Percentiles rank a stretch among this genome's conserved stretches.
phyloP scores from a whole-genome alignment of 345 rosid genomes.

The Eucalyptus polyanthemos region DNA sequence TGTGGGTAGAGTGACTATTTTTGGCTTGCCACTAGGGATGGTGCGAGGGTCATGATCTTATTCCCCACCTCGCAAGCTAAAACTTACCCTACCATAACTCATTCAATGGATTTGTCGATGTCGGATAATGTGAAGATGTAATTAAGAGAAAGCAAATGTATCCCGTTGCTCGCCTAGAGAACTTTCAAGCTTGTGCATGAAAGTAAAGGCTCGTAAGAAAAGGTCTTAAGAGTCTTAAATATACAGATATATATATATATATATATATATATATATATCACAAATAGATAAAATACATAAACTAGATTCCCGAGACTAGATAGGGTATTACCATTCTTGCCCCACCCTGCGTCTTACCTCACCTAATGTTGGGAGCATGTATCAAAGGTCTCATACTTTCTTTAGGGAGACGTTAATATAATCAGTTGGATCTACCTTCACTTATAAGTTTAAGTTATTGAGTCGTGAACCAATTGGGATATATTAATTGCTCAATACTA shows the following conservation, averaged over 20 bases:
- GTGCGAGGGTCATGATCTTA: neutral
- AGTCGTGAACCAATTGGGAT: too few species aligned
- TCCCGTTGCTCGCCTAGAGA: neutral
- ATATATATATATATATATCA: too few species aligned
- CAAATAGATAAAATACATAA: neutral
- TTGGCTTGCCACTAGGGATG: neutral
- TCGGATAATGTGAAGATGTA: neutral
- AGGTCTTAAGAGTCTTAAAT: neutral
- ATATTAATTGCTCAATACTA: neutral
- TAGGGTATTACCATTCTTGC: neutral
- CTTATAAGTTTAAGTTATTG: too few species aligned
- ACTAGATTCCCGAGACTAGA: neutral
- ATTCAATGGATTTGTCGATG: too few species aligned
- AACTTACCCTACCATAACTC: neutral
- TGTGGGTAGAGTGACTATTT: neutral
- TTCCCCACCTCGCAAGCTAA: neutral
- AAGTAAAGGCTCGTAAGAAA: neutral
- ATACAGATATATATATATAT: too few species aligned
- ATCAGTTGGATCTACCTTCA: accelerated
- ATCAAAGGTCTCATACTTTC: neutral
- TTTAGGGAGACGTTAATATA: too few species aligned
- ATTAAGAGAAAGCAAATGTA: neutral
- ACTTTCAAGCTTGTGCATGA: neutral
- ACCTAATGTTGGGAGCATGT: neutral
- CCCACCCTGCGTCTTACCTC: neutral